These are phyloP conservation scores for Xylariales sp. DNA, from an alignment of 2,329 filamentous ascomycete genomes.

Conservation along the genomic window DNA sequence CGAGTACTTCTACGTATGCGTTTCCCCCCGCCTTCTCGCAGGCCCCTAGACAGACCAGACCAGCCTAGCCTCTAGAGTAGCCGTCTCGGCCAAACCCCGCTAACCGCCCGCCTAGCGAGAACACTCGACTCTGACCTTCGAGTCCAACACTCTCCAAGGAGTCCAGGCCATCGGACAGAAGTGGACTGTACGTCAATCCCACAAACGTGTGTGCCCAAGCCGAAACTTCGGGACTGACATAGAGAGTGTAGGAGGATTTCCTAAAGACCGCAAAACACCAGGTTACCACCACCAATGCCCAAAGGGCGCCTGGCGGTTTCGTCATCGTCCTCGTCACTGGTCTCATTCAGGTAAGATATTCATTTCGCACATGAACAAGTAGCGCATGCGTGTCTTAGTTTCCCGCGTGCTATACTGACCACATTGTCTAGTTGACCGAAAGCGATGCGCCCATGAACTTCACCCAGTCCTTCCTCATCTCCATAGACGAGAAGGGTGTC, in stretches of 20 bases:
- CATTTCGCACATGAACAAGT: constrained; percentile 1
- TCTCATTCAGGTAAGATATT: constrained; percentile 62
- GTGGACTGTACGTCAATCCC: constrained; percentile 72
- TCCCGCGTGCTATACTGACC: constrained; percentile 30
- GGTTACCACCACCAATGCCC: constrained; percentile 82
- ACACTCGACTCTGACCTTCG: constrained; percentile 93
- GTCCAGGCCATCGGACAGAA: constrained; percentile 78
- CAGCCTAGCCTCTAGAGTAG: constrained; percentile 5
- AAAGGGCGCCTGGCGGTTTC: constrained; percentile 76
- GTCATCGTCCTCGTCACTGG: constrained; percentile 92
- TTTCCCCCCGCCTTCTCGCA: constrained; percentile 19
- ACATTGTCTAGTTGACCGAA: constrained; percentile 77
- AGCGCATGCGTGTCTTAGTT: constrained; percentile 3
- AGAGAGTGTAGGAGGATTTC: constrained; percentile 34
- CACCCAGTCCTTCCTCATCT: constrained; percentile 88
- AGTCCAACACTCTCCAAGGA: constrained; percentile 76
- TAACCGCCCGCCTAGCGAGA: constrained; percentile 68
- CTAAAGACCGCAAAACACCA: constrained; percentile 53
- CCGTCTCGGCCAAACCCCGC: constrained; percentile 15
- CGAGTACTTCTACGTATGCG: constrained; percentile 41
- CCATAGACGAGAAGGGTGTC: constrained; percentile 63
- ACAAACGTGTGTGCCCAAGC: not conserved
- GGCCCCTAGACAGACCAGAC: not conserved
- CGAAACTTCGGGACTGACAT: constrained; percentile 20
- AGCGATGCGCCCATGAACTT: constrained; percentile 90